Base-by-base conservation (phyloP, 257 asterid species). In the Linaria vulgaris region DNA sequence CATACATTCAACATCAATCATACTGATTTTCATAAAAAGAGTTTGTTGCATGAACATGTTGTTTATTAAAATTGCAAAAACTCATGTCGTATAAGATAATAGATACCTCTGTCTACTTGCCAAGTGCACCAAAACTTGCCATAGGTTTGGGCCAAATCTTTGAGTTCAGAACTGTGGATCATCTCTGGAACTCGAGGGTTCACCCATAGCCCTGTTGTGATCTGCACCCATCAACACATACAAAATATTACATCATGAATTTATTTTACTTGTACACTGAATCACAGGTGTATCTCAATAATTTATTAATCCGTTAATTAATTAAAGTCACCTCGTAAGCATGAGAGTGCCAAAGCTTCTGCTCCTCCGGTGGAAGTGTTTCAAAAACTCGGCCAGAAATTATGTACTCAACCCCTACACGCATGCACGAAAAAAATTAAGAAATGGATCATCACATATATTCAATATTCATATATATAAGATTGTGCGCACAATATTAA, bases 111-210 rank as follows among this genome's bases (percentile, higher is more conserved):
- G 44, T 90, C 96, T 11, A 81, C 77, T 69, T 91, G 98, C 96
- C 98, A 91, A 5, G 98, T 88, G 81, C 98, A 91, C 96, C 96
- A 91, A 61, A 86, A 88, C 62, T 91, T 91, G 67, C 98, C 98
- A 48, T 84, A 88, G 19, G 81, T 82, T 20, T 65, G 72, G 47
- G 90, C 89, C 2, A 88, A 68, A 43, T 86, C 79, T 65, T 65
- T 41, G 12, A 82, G 83, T 25, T 91, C 95, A 22, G 78, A 68
- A 69, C 53, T 88, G 73, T 72, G 76, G 12, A 88, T 52, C 80
- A 80, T 75, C 74, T 91, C 98, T 0, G 98, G 96, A 11, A 88
- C 85, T 0, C 78, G 46, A 12, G 98, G 96, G 70, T 74, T 75
- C 55, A 86, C 72, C 98, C 98, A 91, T 24, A 86, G 59, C 8